Evolutionary conservation across 2,329 filamentous ascomycete genomes (phyloP).

Genomic region (Phialocephala subalpina): DNA sequence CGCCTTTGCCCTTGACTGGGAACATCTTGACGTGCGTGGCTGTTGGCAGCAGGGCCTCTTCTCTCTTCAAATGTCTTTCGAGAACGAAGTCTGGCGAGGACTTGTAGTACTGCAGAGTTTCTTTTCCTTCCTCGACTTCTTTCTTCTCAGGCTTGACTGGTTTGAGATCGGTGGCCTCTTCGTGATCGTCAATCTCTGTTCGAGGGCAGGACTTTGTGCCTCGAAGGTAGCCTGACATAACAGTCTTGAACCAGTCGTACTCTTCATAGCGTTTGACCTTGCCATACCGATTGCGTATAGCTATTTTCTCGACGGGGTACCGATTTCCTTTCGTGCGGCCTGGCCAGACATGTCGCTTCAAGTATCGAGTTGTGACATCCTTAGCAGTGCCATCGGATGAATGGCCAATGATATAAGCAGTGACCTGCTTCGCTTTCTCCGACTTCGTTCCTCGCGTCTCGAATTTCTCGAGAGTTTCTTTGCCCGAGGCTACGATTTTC

Average conservation of each 20-base stretch:
- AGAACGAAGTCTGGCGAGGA: conserved; percentile 85
- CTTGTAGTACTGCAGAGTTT: conserved; percentile 90
- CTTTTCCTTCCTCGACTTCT: conserved; percentile 75
- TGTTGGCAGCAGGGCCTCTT: conserved; percentile 81
- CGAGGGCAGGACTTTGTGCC: conserved; percentile 57
- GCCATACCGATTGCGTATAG: conserved; percentile 78
- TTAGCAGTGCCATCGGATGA: conserved; percentile 88
- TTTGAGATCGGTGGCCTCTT: conserved; percentile 80
- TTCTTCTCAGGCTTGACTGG: conserved; percentile 78
- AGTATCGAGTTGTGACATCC: conserved; percentile 91
- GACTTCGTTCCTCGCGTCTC: conserved; percentile 86
- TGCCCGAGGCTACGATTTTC: conserved; percentile 72
- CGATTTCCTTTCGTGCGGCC: conserved; percentile 90
- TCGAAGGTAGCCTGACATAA: conserved; percentile 77
- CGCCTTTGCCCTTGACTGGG: conserved; percentile 75
- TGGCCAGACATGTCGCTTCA: conserved; percentile 82
- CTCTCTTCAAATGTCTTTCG: conserved; percentile 85
- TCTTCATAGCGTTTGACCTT: conserved; percentile 80
- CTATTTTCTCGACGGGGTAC: conserved; percentile 80
- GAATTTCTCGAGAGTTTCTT: conserved; percentile 76
- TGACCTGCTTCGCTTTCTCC: conserved; percentile 86
- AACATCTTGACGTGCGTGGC: conserved; percentile 79
- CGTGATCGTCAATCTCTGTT: conserved; percentile 79
- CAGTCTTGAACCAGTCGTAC: conserved; percentile 87
- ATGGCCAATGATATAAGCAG: conserved; percentile 87